Conservation (phyloP, 2,329 filamentous ascomycete genomes). For the Fusarium bulbicola region DNA sequence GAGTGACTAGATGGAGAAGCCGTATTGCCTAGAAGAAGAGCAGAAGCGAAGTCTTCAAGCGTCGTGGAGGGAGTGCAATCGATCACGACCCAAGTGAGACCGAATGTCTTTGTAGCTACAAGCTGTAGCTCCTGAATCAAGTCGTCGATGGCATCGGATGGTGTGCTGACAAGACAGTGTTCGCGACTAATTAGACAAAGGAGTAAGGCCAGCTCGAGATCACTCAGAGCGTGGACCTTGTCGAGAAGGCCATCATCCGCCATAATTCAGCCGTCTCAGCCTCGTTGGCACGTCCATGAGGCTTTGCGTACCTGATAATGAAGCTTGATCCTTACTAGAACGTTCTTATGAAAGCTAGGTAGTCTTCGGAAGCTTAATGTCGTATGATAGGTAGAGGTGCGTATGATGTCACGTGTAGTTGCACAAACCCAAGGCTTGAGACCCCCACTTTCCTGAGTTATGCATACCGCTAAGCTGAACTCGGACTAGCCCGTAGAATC, state of each 20-base stretch:
- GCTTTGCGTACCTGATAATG: conserved; percentile 6
- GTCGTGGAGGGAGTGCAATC: conserved; percentile 78
- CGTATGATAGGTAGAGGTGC: conserved; percentile 37
- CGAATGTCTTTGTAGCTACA: conserved; percentile 77
- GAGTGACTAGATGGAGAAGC: conserved; percentile 38
- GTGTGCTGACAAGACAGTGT: conserved; percentile 88
- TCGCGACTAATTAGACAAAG: conserved; percentile 83
- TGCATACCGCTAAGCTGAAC: conserved; percentile 41
- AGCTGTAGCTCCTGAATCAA: conserved; percentile 79
- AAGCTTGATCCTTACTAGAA: conserved; percentile 5
- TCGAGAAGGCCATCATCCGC: conserved; percentile 69
- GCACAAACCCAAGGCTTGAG: conserved; percentile 22
- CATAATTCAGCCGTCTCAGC: conserved; percentile 55
- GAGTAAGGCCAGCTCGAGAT: conserved; percentile 87
- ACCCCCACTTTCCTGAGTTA: conserved; percentile 24
- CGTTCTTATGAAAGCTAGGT: conserved; percentile 19
- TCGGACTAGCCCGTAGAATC: conserved; percentile 31
- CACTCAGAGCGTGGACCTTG: conserved; percentile 81
- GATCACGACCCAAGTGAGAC: conserved; percentile 73
- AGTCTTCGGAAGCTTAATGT: conserved; percentile 18
- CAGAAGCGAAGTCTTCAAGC: conserved; percentile 80
- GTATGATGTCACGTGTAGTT: conserved; percentile 45
- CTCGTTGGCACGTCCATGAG: conserved; percentile 41
- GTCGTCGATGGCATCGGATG: conserved; percentile 67
- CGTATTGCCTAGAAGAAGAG: conserved; percentile 63